These are phyloP conservation scores for Backusella tuberculispora DNA, from an alignment of 192 early-diverging fungal species.

Conservation along the genomic window DNA sequence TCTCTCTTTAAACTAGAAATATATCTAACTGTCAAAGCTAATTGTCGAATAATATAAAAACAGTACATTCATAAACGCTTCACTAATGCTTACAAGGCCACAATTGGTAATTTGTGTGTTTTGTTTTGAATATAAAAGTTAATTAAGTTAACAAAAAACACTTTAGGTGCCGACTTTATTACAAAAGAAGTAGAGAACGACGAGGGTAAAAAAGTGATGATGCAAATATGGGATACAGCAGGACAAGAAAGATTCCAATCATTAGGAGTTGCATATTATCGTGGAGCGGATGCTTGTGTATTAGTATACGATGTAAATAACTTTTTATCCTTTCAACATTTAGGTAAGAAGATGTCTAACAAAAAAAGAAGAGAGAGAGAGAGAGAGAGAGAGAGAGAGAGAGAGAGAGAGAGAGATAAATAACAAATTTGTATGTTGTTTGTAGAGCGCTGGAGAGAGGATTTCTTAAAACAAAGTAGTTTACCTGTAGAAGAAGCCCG, in stretches of 20 bases:
- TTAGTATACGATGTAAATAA: conserved; percentile 96
- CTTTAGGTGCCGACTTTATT: conserved; percentile 82
- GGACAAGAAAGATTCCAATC: conserved; percentile 97
- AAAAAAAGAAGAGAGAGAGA: background rate
- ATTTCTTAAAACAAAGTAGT: conserved; percentile 91
- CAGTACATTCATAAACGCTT: conserved; percentile 93
- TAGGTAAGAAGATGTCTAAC: conserved; percentile 51
- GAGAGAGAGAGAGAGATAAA: background rate
- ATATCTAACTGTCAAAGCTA: background rate
- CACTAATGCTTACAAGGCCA: conserved; percentile 96
- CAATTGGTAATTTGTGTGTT: conserved; percentile 67
- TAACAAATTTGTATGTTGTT: background rate
- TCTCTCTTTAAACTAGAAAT: background rate
- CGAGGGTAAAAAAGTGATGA: conserved; percentile 69
- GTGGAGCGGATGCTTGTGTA: conserved; percentile 97
- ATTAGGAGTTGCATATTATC: conserved; percentile 95
- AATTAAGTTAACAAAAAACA: background rate
- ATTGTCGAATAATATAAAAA: no score
- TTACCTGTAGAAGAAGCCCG: conserved; percentile 72
- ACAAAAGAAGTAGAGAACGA: conserved; percentile 93
- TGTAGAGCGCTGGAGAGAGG: conserved; percentile 84
- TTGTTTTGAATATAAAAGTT: background rate
- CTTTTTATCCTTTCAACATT: conserved; percentile 84
- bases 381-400: background rate
- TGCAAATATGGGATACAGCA: conserved; percentile 94